Percentiles rank a stretch among this genome's conserved stretches.
Conservation (phyloP, 176 grass and related monocot genomes). For the Bonia amplexicaulis region DNA sequence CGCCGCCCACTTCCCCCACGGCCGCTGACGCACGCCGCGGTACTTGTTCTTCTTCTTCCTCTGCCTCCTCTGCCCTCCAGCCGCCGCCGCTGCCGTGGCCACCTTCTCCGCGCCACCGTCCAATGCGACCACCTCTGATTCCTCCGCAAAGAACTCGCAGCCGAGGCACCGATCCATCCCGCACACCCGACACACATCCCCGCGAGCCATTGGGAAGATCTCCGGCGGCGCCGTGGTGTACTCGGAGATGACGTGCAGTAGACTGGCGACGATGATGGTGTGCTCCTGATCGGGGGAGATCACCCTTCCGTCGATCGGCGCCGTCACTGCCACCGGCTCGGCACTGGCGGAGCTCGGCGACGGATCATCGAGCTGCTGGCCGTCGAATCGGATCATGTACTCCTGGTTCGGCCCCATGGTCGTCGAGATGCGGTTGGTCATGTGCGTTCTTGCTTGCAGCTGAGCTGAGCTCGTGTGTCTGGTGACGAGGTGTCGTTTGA, state of each 20-base stretch:
- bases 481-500: conserved; percentile 3
- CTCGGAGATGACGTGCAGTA: conserved; percentile 72
- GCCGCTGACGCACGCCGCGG: conserved; percentile 81
- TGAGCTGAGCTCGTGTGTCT: neutral
- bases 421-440: conserved; percentile 20
- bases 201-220: neutral
- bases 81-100: neutral
- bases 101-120: neutral
- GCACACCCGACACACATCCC: conserved; percentile 29
- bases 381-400: conserved; percentile 43
- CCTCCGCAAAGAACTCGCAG: conserved; percentile 50
- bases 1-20: conserved; percentile 96
- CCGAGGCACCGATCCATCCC: conserved; percentile 63
- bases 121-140: neutral
- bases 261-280: conserved; percentile 51
- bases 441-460: neutral
- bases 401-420: conserved; percentile 26
- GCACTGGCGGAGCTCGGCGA: conserved; percentile 15
- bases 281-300: conserved; percentile 48
- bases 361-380: neutral
- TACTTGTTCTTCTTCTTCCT: conserved; percentile 75
- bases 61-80: conserved; percentile 21
- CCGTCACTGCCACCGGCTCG: neutral
- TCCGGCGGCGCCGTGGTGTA: conserved; percentile 46
- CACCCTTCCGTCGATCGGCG: neutral